Base-by-base conservation (phyloP, 129 eudicot genomes). In the Helianthus tuberosus region DNA sequence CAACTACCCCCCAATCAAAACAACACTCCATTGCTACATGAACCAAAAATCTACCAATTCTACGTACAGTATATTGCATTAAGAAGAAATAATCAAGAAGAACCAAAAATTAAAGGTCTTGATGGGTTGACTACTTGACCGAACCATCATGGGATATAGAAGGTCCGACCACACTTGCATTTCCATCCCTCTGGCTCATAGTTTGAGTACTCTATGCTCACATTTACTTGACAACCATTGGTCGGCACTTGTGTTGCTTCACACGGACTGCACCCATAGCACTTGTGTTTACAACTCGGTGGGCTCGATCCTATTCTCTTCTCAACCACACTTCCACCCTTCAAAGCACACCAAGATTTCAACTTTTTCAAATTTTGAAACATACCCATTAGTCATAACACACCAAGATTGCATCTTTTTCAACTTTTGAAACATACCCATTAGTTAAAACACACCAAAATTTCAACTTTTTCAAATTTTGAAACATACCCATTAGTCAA, bases 231-330 rank as follows among this genome's bases (percentile, higher is more conserved):
- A 58, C 81, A 77, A 10, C 54, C 67, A 48, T 77, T 84, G 35
- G 96, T 84, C 47, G 96, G 96, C 53, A 89, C 95, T 65, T 92
- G 98, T 55, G 85, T 89, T 51, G 98, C 87, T 41, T 87, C 81
- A 71, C 96, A 92, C 6, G 96, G 96, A 55, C 46, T 80, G 80
- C 96, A 89, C 50, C 98, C 91, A 67, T 66, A 82, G 65, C 98
- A 89, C 79, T 84, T 85, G 86, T 89, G 88, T 68, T 85, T 88
- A 74, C 98, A 92, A 68, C 75, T 85, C 55, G 98, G 98, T 66
- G 98, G 96, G 20, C 82, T 89, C 75, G 96, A 92, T 5, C 98
- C 96, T 48, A 89, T 67, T 52, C 74, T 70, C n/a, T 67, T 87
- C 69, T 53, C 73, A 71, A 58, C 38, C 23, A 25, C 32, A 17